These are phyloP conservation scores for Puccinia triticina DNA, from an alignment of 1,284 basidiomycete species.

Conservation along the genomic window DNA sequence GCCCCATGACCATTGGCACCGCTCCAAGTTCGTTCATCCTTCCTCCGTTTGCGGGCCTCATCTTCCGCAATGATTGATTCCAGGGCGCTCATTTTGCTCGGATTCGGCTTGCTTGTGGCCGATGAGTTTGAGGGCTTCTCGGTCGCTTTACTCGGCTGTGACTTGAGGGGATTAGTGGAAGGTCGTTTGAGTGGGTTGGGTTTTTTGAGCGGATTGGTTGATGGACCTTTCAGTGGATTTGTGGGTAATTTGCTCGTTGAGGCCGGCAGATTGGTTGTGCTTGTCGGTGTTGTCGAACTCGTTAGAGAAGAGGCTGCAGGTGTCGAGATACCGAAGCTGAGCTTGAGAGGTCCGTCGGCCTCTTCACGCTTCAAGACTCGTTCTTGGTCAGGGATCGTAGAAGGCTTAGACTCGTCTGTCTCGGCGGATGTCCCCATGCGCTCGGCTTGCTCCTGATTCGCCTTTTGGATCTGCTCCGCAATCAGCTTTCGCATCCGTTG, in stretches of 20 bases:
- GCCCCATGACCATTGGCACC: conserved; percentile 42
- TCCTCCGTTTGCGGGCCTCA: conserved; percentile 41
- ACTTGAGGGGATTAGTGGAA: conserved; percentile 23
- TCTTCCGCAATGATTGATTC: conserved; percentile 52
- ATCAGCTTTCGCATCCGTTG: conserved; percentile 87
- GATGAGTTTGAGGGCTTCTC: background rate
- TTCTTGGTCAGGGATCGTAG: conserved; percentile 15
- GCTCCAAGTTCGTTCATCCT: conserved; percentile 42
- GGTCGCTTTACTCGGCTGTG: conserved; percentile 16
- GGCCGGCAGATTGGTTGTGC: background rate
- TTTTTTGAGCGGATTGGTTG: conserved; percentile 37
- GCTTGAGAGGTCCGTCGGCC: conserved; percentile 35
- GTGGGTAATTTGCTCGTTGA: background rate
- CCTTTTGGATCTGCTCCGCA: conserved; percentile 90
- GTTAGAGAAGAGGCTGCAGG: background rate
- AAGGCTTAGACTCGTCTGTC: background rate
- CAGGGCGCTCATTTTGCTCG: conserved; percentile 35
- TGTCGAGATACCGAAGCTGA: conserved; percentile 27
- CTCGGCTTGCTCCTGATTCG: conserved; percentile 62
- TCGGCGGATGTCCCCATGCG: conserved; percentile 56
- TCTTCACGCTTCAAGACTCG: conserved; percentile 36
- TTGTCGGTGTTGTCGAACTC: background rate
- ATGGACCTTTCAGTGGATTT: background rate
- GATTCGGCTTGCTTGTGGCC: background rate
- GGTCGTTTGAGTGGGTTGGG: conserved; percentile 43